Base-by-base conservation (phyloP, 1,139 yeast genomes). In the Candida neerlandica region DNA sequence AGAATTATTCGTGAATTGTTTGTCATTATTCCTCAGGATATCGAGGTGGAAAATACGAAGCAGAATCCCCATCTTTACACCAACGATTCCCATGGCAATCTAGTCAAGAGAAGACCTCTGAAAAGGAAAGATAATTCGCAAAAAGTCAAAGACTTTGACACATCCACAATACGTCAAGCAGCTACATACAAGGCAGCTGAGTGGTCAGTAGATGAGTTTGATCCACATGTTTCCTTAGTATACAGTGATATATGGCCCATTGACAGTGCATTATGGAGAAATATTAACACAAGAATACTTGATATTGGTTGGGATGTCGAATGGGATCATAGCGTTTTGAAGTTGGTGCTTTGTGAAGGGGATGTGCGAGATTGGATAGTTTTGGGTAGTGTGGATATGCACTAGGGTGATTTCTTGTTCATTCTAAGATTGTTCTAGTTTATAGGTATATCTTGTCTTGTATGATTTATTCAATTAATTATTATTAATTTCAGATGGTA, bases 171-270 rank as follows among this genome's bases (percentile, higher is more conserved):
- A 35, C 70, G 58, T 46, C 56, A 53, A 39, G 64, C 68, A 45
- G 66, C 78, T 14, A 67, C 78, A 2, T 56, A 49, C 5, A 71
- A 67, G 51, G 80, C 80, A 0, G 74, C 77, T 2, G 69, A 65
- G 9, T 88, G 95, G 95, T 78, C 81, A 9, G 57, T 59, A 6
- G 62, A 69, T 10, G 87, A 82, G 48, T 88, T 74, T 61, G 82
- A 80, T 46, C 96, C 96, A 1, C 96, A 89, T 63, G 70, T 89
- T 33, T 85, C 92, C 10, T 67, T 89, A 51, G 85, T 84, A 4
- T 89, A 89, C 65, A 84, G 91, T 14, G 81, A 82, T 53, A 65
- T 81, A 21, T 76, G 82, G 58, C 91, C 90, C 5, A 78, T 88
- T 12, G 87, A 86, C 55, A 86, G 79, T 61, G 92, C 95, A 0